These are phyloP conservation scores for Gynochthodes officinalis DNA, from an alignment of 257 asterid species.

Conservation along the genomic window DNA sequence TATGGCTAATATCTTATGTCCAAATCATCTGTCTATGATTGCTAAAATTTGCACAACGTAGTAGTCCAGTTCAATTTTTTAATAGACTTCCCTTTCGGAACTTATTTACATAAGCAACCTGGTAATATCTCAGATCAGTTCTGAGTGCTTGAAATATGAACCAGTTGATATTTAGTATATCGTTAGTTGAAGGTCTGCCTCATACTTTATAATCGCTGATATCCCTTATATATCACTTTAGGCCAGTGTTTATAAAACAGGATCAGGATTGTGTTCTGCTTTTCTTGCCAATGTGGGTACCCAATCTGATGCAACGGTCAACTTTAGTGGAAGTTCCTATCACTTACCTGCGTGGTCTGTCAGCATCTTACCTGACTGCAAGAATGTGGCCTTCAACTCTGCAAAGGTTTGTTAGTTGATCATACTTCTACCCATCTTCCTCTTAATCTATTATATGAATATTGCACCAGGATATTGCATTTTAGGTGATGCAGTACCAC, in stretches of 20 bases:
- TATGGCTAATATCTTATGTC: neutral
- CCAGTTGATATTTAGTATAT: neutral
- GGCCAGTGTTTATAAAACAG: constrained; percentile 70
- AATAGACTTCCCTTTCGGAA: neutral
- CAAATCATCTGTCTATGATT: neutral
- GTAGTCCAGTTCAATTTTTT: too few species aligned
- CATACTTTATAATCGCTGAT: constrained; percentile 5
- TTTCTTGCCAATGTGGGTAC: constrained; percentile 66
- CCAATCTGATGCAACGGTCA: constrained; percentile 56
- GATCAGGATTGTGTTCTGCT: constrained; percentile 69
- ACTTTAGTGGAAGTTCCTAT: constrained; percentile 64
- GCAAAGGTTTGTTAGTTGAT: constrained; percentile 54
- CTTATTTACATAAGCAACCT: neutral
- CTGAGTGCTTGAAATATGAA: neutral
- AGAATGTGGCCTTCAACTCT: constrained; percentile 63
- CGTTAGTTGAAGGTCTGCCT: neutral
- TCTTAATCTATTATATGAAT: neutral
- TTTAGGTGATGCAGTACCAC: neutral
- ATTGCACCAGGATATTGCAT: neutral
- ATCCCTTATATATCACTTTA: constrained; percentile 24
- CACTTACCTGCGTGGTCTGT: constrained; percentile 87
- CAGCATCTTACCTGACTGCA: constrained; percentile 91
- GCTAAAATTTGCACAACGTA: neutral
- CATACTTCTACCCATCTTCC: neutral
- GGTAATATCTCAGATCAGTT: neutral